These are phyloP conservation scores for Tilletiaria anomala DNA, from an alignment of 1,284 basidiomycete species.

Conservation along the genomic window DNA sequence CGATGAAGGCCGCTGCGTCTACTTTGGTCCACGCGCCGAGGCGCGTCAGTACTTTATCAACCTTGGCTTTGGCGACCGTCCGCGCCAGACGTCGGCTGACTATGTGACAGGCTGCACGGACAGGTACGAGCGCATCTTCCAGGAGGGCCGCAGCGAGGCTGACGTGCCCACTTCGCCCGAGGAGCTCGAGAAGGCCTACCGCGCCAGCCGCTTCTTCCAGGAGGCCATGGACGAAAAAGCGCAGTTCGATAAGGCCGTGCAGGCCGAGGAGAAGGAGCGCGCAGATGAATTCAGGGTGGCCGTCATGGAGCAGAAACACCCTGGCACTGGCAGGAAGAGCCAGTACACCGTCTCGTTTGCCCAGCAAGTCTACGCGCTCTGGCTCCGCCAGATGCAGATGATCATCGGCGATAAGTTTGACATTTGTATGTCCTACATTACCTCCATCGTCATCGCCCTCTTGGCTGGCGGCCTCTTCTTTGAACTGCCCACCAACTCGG, in stretches of 20 bases:
- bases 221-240: conserved; percentile 56
- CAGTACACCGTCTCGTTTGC: conserved; percentile 64
- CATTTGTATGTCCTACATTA: conserved; percentile 44
- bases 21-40: conserved; percentile 28
- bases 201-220: conserved; percentile 47
- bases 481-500: conserved; percentile 17
- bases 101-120: conserved; percentile 29
- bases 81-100: conserved; percentile 53
- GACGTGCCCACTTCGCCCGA: conserved; percentile 62
- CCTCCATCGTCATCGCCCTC: conserved; percentile 49
- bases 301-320: conserved; percentile 64
- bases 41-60: conserved; percentile 21
- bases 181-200: conserved; percentile 56
- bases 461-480: conserved; percentile 69
- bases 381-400: conserved; percentile 61
- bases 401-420: conserved; percentile 69
- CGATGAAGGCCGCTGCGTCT: conserved; percentile 30
- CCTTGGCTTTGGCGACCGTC: conserved; percentile 40
- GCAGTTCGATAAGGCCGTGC: conserved; percentile 49
- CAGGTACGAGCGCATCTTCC: conserved; percentile 44
- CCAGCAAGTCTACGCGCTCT: conserved; percentile 46
- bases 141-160: conserved; percentile 51
- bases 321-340: conserved; percentile 64
- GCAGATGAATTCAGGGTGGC: conserved; percentile 57
- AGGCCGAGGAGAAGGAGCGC: too few species aligned